Evolutionary conservation across 208 protist species (phyloP).

Genomic region (Trypanosoma congolense): DNA sequence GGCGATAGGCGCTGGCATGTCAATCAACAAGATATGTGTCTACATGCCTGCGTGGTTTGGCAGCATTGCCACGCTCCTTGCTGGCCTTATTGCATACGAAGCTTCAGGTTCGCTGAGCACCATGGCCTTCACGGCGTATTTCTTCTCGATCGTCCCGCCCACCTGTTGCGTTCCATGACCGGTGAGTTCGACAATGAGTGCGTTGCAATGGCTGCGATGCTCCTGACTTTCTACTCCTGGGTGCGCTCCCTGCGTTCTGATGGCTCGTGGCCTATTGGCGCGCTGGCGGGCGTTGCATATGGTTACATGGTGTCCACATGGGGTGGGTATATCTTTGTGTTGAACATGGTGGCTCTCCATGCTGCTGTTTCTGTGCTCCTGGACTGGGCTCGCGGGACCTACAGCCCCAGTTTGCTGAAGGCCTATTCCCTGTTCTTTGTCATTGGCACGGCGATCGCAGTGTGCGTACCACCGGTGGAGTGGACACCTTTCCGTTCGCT

Average conservation of each 20-base stretch:
- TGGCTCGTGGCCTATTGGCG: slow-evolving; percentile 45
- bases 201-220: slow-evolving; percentile 95
- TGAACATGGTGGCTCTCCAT: slow-evolving; percentile 96
- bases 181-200: slow-evolving; percentile 99
- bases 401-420: slow-evolving; percentile 84
- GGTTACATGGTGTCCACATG: slow-evolving; percentile 93
- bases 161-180: slow-evolving; percentile 97
- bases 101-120: slow-evolving; percentile 65
- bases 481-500: slow-evolving; percentile 90
- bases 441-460: slow-evolving; percentile 91
- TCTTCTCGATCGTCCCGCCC: slow-evolving; percentile 64
- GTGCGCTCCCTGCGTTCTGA: slow-evolving; percentile 47
- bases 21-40: slow-evolving; percentile 96
- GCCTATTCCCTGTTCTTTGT: slow-evolving; percentile 94
- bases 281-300: slow-evolving; percentile 63
- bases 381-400: slow-evolving; percentile 63
- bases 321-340: slow-evolving; percentile 98
- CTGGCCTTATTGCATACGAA: slow-evolving; percentile 82
- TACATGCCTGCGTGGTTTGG: slow-evolving; percentile 93
- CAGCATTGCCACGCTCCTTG: slow-evolving; percentile 82
- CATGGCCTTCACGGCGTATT: slow-evolving; percentile 78
- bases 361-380: slow-evolving; percentile 83
- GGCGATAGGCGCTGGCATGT: slow-evolving; percentile 60
- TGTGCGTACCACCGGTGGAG: slow-evolving; percentile 93
- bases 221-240: slow-evolving; percentile 94